phyloP scores from a whole-genome alignment of 306 rosid species.

The Cucumis melo region DNA sequence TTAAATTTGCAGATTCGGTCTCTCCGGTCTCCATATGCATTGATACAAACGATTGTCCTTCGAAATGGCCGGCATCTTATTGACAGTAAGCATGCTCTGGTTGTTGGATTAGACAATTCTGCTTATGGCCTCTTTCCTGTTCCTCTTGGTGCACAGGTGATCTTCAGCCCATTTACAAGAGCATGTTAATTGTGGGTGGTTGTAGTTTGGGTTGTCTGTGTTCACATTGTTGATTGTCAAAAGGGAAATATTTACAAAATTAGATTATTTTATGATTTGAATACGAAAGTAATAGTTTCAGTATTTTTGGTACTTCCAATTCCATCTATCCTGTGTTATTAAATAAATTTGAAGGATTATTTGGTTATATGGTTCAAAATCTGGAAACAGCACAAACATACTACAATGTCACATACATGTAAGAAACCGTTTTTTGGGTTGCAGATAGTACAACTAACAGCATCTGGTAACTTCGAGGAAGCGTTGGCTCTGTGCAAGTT shows the following conservation, averaged over 20 bases:
- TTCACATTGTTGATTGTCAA: not conserved
- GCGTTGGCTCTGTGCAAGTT: constrained; percentile 97
- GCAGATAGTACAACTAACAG: constrained; percentile 97
- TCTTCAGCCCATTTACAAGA: not conserved
- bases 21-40: constrained; percentile 68
- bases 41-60: constrained; percentile 88
- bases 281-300: not conserved
- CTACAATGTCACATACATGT: not conserved
- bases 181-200: not conserved
- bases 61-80: constrained; percentile 65
- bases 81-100: constrained; percentile 40
- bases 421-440: constrained; percentile 14
- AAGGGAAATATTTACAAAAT: not conserved
- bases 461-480: constrained; percentile 94
- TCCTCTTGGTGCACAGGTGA: constrained; percentile 98
- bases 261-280: not conserved
- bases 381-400: not conserved
- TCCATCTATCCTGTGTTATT: not conserved
- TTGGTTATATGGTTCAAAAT: not conserved
- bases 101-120: constrained; percentile 69
- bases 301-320: not conserved
- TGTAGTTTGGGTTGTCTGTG: not conserved
- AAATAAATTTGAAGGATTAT: not conserved
- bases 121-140: constrained; percentile 87
- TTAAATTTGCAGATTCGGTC: constrained; percentile 64